These are phyloP conservation scores for Nicotiana obtusifolia DNA, from an alignment of 257 asterid genomes.

Conservation along the genomic window DNA sequence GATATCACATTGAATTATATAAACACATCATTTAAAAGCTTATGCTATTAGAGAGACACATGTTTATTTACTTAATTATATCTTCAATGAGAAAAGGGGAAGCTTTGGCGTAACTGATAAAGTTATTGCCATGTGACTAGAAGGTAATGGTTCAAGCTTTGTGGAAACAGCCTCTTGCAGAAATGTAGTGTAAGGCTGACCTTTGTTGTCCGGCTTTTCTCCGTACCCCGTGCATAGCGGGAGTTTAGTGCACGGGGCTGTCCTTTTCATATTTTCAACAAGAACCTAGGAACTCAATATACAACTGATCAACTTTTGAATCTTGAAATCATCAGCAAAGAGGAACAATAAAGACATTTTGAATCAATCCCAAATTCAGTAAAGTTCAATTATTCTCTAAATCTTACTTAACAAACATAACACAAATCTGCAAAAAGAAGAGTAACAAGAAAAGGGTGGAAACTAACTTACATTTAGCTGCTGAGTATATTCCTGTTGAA, in stretches of 20 bases:
- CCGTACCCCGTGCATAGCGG: no score
- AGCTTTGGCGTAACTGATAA: no score
- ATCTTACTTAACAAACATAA: background rate
- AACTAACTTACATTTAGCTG: conserved; percentile 50
- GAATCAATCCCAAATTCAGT: background rate
- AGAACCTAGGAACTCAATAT: background rate
- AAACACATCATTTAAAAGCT: background rate
- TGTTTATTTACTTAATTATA: background rate
- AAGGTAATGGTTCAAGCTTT: no score
- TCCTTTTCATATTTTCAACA: background rate
- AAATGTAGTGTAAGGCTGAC: no score
- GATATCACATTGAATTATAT: no score
- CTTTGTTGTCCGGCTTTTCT: no score
- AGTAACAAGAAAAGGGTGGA: background rate
- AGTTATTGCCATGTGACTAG: no score
- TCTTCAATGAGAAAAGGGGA: background rate
- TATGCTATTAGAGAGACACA: background rate
- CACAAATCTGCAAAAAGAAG: background rate
- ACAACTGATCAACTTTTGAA: background rate
- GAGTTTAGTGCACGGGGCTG: no score
- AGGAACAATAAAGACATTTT: background rate
- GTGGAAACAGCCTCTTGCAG: no score
- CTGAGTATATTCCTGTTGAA: conserved; percentile 53
- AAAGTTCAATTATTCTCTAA: background rate
- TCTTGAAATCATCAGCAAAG: background rate